phyloP scores from a whole-genome alignment of 139 green algal species.

The Pseudopediastrum boryanum region DNA sequence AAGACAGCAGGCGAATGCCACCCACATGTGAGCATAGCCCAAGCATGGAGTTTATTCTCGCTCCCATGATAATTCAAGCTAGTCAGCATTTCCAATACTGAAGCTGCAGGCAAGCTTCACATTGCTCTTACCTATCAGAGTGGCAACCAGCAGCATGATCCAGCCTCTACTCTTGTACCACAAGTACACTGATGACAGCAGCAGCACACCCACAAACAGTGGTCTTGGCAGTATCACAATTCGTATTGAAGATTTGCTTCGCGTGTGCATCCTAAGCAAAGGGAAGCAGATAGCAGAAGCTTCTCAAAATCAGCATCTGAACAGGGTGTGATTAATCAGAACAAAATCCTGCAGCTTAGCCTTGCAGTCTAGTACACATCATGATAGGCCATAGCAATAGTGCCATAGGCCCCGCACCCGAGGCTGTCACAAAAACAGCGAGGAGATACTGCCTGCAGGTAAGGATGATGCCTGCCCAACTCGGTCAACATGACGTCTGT shows the following conservation, averaged over 20 bases:
- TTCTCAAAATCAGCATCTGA: not conserved
- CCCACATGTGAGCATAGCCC: not conserved
- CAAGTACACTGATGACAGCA: not conserved
- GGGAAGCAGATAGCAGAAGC: constrained; percentile 1
- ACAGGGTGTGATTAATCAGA: not conserved
- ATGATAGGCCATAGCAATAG: not conserved
- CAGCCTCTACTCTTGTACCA: constrained; percentile 18
- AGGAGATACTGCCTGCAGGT: no score
- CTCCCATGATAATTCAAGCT: not conserved
- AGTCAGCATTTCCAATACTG: not conserved
- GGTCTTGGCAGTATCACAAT: constrained; percentile 19
- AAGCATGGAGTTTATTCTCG: not conserved
- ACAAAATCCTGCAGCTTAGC: not conserved
- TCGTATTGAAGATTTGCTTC: not conserved
- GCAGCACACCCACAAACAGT: constrained; percentile 18
- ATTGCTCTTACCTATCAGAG: constrained; percentile 32
- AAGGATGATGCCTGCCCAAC: no score
- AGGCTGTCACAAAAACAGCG: no score
- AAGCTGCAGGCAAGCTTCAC: not conserved
- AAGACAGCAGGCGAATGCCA: not conserved
- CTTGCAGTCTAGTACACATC: not conserved
- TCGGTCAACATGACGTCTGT: no score
- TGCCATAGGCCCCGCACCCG: not conserved
- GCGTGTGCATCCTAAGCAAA: constrained; percentile 14
- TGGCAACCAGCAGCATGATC: constrained; percentile 29